phyloP scores from a whole-genome alignment of 306 rosid species.

The Morella rubra region DNA sequence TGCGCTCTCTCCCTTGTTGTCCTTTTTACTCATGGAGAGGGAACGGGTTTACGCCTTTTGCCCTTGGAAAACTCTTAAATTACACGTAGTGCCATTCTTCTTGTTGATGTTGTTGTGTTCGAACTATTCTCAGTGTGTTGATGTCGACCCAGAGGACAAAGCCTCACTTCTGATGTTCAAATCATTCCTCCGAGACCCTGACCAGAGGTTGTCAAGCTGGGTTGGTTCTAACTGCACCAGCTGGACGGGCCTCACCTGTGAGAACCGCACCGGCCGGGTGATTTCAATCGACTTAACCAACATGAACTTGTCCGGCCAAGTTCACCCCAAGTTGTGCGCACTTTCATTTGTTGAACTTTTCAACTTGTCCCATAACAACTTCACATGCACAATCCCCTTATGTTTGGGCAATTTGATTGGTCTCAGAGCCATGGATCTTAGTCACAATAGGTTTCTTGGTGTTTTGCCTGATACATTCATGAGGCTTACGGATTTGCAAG shows the following conservation, averaged over 20 bases:
- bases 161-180: slow-evolving; percentile 52
- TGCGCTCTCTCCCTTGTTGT: slow-evolving; percentile 20
- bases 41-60: slow-evolving; percentile 31
- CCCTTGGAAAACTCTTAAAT: slow-evolving; percentile 25
- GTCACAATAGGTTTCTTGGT: slow-evolving; percentile 67
- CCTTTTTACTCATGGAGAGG: slow-evolving; percentile 38
- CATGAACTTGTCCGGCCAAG: slow-evolving; percentile 75
- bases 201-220: slow-evolving; percentile 71
- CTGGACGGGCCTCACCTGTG: slow-evolving; percentile 82
- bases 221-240: slow-evolving; percentile 66
- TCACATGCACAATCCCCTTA: slow-evolving; percentile 54
- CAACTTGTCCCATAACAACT: slow-evolving; percentile 65
- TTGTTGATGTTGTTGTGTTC: slow-evolving; percentile 39
- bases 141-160: slow-evolving; percentile 65
- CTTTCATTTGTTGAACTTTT: slow-evolving; percentile 56
- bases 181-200: slow-evolving; percentile 60
- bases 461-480: slow-evolving; percentile 61
- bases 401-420: slow-evolving; percentile 61
- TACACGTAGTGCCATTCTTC: slow-evolving; percentile 34
- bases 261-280: slow-evolving; percentile 67
- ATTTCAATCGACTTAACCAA: slow-evolving; percentile 56
- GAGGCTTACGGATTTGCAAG: slow-evolving; percentile 59
- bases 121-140: slow-evolving; percentile 45
- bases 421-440: slow-evolving; percentile 61
- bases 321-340: slow-evolving; percentile 58